phyloP scores from a whole-genome alignment of 2,329 filamentous ascomycete species.

The Diaporthe destruens region DNA sequence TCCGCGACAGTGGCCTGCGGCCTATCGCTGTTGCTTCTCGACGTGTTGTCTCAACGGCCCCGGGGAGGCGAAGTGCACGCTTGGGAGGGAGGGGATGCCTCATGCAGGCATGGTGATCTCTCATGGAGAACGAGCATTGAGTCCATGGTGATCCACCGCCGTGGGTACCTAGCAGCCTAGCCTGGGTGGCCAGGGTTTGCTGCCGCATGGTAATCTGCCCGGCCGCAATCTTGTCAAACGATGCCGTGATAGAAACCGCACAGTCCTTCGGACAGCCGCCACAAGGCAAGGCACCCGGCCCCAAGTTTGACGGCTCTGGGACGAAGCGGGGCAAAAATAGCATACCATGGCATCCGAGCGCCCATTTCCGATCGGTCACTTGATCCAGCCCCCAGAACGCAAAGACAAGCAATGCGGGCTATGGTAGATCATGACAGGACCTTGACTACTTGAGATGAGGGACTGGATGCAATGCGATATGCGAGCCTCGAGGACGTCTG shows the following conservation, averaged over 20 bases:
- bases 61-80: slow-evolving; percentile 13
- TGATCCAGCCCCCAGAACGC: slow-evolving; percentile 11
- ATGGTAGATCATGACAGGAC: slow-evolving; percentile 5
- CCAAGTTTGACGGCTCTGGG: slow-evolving; percentile 7
- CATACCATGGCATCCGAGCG: slow-evolving; percentile 26
- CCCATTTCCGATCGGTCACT: slow-evolving; percentile 26
- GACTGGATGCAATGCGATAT: slow-evolving; percentile 21
- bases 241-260: slow-evolving; percentile 12
- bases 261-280: slow-evolving; percentile 23
- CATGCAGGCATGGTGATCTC: slow-evolving; percentile 9
- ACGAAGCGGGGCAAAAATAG: slow-evolving; percentile 27
- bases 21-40: neutral
- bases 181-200: neutral
- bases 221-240: slow-evolving; percentile 10
- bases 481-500: slow-evolving; percentile 23
- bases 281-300: slow-evolving; percentile 31
- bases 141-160: slow-evolving; percentile 3
- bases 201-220: slow-evolving; percentile 9
- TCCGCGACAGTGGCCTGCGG: slow-evolving; percentile 3
- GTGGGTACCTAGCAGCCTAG: slow-evolving; percentile 5
- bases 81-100: neutral
- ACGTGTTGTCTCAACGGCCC: neutral
- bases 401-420: slow-evolving; percentile 8
- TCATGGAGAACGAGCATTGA: neutral
- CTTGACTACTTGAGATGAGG: slow-evolving; percentile 22